Percentiles rank a stretch among this genome's conserved stretches.
Conservation (phyloP, 2,329 filamentous ascomycete species). For the Neonectria coccinea region DNA sequence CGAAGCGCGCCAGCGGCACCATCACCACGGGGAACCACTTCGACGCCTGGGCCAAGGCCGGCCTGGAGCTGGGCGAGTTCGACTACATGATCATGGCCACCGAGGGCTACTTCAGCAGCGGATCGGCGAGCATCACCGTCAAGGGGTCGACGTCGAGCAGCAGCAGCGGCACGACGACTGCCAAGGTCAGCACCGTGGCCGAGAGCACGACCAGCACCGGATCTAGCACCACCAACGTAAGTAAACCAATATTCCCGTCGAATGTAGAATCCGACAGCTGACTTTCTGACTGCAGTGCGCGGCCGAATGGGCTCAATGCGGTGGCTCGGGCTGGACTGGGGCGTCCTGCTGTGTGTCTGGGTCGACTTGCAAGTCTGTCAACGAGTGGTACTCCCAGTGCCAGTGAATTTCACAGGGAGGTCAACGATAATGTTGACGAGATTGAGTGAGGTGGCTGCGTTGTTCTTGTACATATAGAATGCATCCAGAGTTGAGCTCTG, state of each 20-base stretch:
- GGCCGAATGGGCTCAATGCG: conserved; percentile 39
- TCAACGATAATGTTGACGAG: not conserved
- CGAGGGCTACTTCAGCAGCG: conserved; percentile 64
- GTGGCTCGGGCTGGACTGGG: conserved; percentile 42
- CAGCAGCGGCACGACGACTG: conserved; percentile 11
- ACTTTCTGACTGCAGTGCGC: conserved; percentile 32
- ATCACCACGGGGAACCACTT: conserved; percentile 64
- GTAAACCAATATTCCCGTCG: not conserved
- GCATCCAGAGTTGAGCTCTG: conserved; percentile 20
- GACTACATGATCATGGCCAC: conserved; percentile 67
- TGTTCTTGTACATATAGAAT: conserved; percentile 25
- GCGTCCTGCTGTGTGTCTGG: conserved; percentile 42
- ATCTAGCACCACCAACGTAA: conserved; percentile 19
- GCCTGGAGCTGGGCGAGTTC: conserved; percentile 59
- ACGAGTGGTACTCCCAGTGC: conserved; percentile 45
- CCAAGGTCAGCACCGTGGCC: not conserved
- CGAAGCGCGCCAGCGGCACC: conserved; percentile 61
- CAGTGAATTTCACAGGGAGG: not conserved
- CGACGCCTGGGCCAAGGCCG: conserved; percentile 61
- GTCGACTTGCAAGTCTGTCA: conserved; percentile 36
- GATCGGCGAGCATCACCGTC: conserved; percentile 60
- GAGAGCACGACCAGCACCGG: not conserved
- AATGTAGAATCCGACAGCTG: not conserved
- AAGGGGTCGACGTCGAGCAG: conserved; percentile 32
- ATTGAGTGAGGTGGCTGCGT: not conserved